Percentiles rank a stretch among this genome's conserved stretches.
Evolutionary conservation across 1,284 basidiomycete genomes (phyloP).

Genomic region (Sanghuangporus sanghuang): DNA sequence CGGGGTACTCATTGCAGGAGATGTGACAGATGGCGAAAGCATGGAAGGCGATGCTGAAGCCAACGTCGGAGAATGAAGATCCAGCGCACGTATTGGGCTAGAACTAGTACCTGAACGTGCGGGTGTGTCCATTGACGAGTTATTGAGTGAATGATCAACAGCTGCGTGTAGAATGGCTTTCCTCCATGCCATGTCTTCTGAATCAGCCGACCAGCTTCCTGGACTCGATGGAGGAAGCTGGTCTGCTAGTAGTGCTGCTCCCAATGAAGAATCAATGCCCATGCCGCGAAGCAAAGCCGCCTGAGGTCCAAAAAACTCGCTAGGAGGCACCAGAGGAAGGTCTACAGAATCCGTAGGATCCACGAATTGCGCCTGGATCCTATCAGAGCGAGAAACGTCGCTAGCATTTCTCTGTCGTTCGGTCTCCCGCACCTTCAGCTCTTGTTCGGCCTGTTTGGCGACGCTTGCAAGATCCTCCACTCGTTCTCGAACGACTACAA

Average conservation of each 20-base stretch:
- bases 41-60: slow-evolving; percentile 19
- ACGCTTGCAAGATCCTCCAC: slow-evolving; percentile 64
- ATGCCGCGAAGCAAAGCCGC: slow-evolving; percentile 63
- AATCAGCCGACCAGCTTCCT: slow-evolving; percentile 49
- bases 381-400: slow-evolving; percentile 19
- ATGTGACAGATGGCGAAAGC: slow-evolving; percentile 13
- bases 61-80: slow-evolving; percentile 10
- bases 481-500: slow-evolving; percentile 75
- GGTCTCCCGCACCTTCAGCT: slow-evolving; percentile 47
- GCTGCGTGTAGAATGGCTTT: slow-evolving; percentile 66
- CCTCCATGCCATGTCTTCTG: slow-evolving; percentile 60
- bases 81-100: slow-evolving; percentile 3
- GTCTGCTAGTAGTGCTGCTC: slow-evolving; percentile 67
- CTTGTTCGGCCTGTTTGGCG: slow-evolving; percentile 66
- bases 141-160: slow-evolving; percentile 66
- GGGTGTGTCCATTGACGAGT: slow-evolving; percentile 30
- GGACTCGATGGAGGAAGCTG: slow-evolving; percentile 60
- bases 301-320: slow-evolving; percentile 69
- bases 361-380: slow-evolving; percentile 41
- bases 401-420: slow-evolving; percentile 20
- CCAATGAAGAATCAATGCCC: slow-evolving; percentile 64
- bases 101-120: slow-evolving; percentile 4
- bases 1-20: background rate
- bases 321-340: slow-evolving; percentile 55
- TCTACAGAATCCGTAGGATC: slow-evolving; percentile 80